Evolutionary conservation across 169 alveolate species (phyloP), one percentile per base, ranked within the genome.

Genomic region (Sarcocystis neurona): DNA sequence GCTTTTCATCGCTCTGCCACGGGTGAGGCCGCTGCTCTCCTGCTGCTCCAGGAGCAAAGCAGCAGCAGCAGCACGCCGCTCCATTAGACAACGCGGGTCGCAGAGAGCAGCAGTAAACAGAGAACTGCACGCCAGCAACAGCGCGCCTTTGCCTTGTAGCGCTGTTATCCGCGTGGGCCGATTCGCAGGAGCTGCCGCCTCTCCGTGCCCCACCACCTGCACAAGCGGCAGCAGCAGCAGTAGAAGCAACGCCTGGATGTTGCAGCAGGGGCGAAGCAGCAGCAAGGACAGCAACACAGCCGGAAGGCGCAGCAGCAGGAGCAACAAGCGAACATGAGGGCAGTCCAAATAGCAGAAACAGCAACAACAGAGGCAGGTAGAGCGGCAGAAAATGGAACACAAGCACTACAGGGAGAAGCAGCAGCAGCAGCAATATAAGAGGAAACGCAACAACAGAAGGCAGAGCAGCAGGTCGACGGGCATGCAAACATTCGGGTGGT

Each of bases 321-420:
- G 39, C 8, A 43, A 20, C 75, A 43, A n/a, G 34, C 8, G 75
- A n/a, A 15, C 20, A 5, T 20, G 32, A 63, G 32, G 12, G 8
- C 10, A n/a, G 34, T 6, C 27, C 27, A 43, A 63, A n/a, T 34
- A 58, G 75, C 20, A n/a, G 6, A n/a, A 12, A 58, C n/a, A 58
- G 70, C 5, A 58, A 58, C 4, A 58, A 58, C 4, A 2, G 70
- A 10, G n/a, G 18, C 39, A 58, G 18, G 70, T 2, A 6, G 23
- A 32, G 30, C 18, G 18, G n/a, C 18, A 10, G 70, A 4, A 58
- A 12, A 10, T 27, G 70, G 27, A 50, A 50, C 8, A 50, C 8
- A 50, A 8, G 60, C 60, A 58, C n/a, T n/a, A n/a, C n/a, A n/a
- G n/a, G n/a, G n/a, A n/a, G 75, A 53, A 79, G 87, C 53, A 12